Evolutionary conservation across 1,284 basidiomycete species (phyloP).

Genomic region (Fomitiporia mediterranea): DNA sequence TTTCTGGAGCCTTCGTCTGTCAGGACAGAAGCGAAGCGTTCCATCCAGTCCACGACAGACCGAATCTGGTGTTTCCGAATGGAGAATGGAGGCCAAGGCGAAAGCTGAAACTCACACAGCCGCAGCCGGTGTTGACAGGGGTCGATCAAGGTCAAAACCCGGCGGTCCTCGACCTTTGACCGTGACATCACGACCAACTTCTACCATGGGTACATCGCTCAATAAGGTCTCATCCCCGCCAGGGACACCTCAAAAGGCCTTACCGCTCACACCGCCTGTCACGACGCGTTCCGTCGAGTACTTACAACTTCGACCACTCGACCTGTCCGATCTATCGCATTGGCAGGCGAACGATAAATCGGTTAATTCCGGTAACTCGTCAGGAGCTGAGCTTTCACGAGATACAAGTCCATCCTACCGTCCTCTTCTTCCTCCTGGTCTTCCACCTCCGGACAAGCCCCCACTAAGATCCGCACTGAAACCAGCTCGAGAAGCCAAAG

Average conservation of each 20-base stretch:
- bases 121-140: not conserved
- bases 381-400: not conserved
- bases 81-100: not conserved
- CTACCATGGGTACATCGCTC: too few relatives aligned
- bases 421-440: not conserved
- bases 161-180: conserved; percentile 8
- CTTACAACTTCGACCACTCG: too few relatives aligned
- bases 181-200: not conserved
- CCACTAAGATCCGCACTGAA: not conserved
- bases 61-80: not conserved
- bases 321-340: too few relatives aligned
- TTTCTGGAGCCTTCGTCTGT: conserved; percentile 17
- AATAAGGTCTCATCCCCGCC: too few relatives aligned
- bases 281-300: too few relatives aligned
- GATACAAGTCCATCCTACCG: not conserved
- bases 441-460: not conserved
- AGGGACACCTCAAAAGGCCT: too few relatives aligned
- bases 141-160: not conserved
- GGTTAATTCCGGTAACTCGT: not conserved
- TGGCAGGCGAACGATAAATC: too few relatives aligned
- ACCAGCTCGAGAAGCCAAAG: not conserved
- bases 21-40: conserved; percentile 5
- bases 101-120: not conserved
- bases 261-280: too few relatives aligned
- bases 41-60: not conserved